phyloP scores from a whole-genome alignment of 345 rosid genomes.

The Syzygium grande region DNA sequence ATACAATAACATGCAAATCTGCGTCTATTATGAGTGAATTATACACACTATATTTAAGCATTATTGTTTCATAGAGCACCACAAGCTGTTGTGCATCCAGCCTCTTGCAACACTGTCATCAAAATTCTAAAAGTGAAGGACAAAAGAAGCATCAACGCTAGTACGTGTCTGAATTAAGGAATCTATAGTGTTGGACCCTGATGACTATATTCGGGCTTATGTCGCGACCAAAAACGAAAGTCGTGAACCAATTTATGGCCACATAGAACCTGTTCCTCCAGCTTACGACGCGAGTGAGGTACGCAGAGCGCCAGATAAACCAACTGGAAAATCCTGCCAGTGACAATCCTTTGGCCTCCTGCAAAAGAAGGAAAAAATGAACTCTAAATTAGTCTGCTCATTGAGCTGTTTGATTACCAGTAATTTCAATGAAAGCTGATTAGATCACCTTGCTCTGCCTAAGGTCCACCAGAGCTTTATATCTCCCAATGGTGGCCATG shows the following conservation, averaged over 20 bases:
- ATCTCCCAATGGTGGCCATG: constrained; percentile 93
- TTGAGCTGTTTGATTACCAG: background rate
- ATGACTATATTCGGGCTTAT: constrained; percentile 52
- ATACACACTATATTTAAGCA: background rate
- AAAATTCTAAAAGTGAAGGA: background rate
- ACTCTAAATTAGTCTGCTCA: background rate
- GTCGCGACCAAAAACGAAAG: constrained; percentile 84
- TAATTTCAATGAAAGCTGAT: background rate
- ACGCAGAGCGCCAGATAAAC: constrained; percentile 97
- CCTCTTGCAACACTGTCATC: background rate
- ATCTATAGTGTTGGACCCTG: background rate
- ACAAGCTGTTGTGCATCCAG: background rate
- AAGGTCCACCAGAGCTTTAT: constrained; percentile 89
- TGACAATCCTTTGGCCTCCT: constrained; percentile 76
- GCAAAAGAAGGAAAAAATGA: background rate
- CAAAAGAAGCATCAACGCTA: background rate
- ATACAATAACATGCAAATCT: background rate
- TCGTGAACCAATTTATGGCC: constrained; percentile 83
- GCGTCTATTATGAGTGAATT: background rate
- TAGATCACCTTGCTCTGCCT: constrained; percentile 79
- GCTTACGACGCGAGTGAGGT: constrained; percentile 88
- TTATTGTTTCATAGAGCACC: background rate
- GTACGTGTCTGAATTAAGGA: background rate
- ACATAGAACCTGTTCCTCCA: constrained; percentile 94
- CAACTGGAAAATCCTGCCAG: constrained; percentile 77